These are phyloP conservation scores for Dictyostelium citrinum DNA, from an alignment of 78 protist species.

Conservation along the genomic window DNA sequence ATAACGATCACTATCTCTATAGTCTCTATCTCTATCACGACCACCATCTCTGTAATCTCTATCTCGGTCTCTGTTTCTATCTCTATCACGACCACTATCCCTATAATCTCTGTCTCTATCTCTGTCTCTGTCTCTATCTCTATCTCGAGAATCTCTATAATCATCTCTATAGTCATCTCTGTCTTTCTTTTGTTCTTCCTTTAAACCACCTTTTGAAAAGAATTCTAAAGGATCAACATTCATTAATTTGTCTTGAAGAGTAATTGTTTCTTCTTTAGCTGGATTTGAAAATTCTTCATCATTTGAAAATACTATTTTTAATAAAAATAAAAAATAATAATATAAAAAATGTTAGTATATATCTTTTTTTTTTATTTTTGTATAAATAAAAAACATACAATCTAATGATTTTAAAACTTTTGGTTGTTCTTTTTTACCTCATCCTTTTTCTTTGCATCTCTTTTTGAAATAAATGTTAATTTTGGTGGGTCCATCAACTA, in stretches of 20 bases:
- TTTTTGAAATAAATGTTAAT: constrained; percentile 11
- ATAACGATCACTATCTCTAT: constrained; percentile 3
- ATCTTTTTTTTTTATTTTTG: not conserved
- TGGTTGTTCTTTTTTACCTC: not conserved
- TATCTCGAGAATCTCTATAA: not conserved
- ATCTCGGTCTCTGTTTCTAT: not conserved
- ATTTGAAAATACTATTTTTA: constrained; percentile 23
- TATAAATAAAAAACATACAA: not conserved
- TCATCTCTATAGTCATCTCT: not conserved
- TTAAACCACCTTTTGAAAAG: constrained; percentile 8
- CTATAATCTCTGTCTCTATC: not conserved
- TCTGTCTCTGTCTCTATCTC: not conserved
- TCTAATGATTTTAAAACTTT: not conserved
- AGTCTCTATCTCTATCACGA: not conserved
- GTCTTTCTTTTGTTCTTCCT: not conserved
- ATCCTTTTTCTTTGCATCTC: not conserved
- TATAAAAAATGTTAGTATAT: not conserved
- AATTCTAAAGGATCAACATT: constrained; percentile 56
- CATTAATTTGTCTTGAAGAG: constrained; percentile 30
- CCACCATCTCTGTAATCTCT: not conserved
- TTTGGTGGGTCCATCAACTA: not conserved
- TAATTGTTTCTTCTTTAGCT: not conserved
- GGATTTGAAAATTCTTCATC: not conserved
- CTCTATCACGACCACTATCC: not conserved
- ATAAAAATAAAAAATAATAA: not conserved